Base-by-base conservation (phyloP, 2,329 filamentous ascomycete genomes). In the Bipolaris cookei region DNA sequence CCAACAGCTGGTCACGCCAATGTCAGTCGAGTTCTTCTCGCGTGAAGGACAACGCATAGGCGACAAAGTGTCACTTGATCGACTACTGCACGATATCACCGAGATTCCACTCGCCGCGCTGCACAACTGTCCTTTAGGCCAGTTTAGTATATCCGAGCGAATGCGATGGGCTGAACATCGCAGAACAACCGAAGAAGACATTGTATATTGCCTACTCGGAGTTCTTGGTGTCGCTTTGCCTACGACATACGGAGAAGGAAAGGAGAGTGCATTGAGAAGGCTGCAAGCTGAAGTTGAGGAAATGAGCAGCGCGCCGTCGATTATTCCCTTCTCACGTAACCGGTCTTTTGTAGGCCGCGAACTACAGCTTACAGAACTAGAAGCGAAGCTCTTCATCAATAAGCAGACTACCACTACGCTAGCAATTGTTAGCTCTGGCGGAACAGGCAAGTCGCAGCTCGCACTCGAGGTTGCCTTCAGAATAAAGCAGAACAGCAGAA, bases 391-490 rank as follows among this genome's bases (percentile, higher is more conserved):
- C 25, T 66, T 66, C 23, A 51, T 43, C 34, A 32, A 56, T 42
- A 47, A 62, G 14, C 59, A 60, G 38, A 59, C 59, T 42, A 58
- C 59, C 11, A 42, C 38, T 23, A 42, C 16, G 13, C 38, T 42
- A 42, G 66, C 63, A 14, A 66, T 69, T 30, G 30, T 58, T 7
- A 59, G 66, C 28, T 54, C 44, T n/a, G 56, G 57, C 11, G 62
- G 65, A 54, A 65, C 50, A 46, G 63, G 65, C 41, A 68, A 68
- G 41, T 60, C 59, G 35, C 63, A 68, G 57, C 59, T 66, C 8
- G 64, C 62, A 32, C 63, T 82, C 3, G 71, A 79, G 55, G 55
- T 81, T 34, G 78, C 76, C 4, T 73, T 80, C 64, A 76, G 72
- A 65, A 69, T 67, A 2, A 77, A 71, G 52, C 51, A 76, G 8